phyloP scores from a whole-genome alignment of 345 rosid species.

The Moricandia moricandioides region DNA sequence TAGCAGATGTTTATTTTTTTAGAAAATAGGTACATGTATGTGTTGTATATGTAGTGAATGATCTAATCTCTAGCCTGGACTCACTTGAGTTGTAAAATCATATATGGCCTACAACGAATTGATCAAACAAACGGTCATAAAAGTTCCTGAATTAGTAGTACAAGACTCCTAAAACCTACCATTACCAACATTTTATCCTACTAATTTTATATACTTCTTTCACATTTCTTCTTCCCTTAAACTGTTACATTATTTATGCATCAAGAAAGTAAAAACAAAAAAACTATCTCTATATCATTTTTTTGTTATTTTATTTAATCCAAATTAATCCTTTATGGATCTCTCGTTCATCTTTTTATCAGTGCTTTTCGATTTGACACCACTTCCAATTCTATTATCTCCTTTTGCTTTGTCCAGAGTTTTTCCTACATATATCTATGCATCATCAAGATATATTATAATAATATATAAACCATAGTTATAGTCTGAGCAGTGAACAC shows the following conservation, averaged over 20 bases:
- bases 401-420: constrained; percentile 32
- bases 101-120: constrained; percentile 15
- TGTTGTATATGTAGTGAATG: constrained; percentile 21
- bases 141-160: background rate
- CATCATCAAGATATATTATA: background rate
- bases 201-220: background rate
- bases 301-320: background rate
- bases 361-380: constrained; percentile 37
- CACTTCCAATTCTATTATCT: constrained; percentile 16
- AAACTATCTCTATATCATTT: background rate
- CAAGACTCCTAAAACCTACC: background rate
- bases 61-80: constrained; percentile 18
- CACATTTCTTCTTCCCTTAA: background rate
- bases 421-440: background rate
- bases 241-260: constrained; percentile 7
- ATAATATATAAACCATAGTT: background rate
- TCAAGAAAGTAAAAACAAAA: background rate
- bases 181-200: background rate
- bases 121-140: constrained; percentile 28
- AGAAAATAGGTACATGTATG: constrained; percentile 1
- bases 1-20: constrained; percentile 1
- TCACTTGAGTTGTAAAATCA: constrained; percentile 16
- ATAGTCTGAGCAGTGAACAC: background rate
- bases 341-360: background rate
- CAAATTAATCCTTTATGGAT: constrained; percentile 13